Evolutionary conservation across 2,329 filamentous ascomycete species (phyloP).

Genomic region (Neofusicoccum kwambonambiense): DNA sequence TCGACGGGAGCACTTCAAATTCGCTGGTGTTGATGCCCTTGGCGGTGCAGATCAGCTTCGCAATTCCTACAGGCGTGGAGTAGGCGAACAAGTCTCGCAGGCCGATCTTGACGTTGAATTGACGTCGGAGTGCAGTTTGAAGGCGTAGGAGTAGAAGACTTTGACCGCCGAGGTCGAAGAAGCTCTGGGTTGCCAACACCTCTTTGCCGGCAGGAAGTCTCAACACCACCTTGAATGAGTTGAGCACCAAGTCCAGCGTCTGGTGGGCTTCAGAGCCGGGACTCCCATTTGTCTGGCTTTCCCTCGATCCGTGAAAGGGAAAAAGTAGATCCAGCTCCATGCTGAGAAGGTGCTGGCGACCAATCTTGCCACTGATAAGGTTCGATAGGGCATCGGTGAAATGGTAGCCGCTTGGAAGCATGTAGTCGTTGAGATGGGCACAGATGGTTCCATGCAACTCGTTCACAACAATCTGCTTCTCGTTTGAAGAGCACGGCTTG

Average conservation of each 20-base stretch:
- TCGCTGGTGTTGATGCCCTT: not conserved
- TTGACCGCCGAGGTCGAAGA: conserved; percentile 39
- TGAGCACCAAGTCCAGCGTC: not conserved
- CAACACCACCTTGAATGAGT: not conserved
- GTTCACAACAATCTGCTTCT: conserved; percentile 27
- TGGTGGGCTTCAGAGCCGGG: not conserved
- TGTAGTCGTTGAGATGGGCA: conserved; percentile 1
- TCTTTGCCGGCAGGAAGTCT: not conserved
- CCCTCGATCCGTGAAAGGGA: not conserved
- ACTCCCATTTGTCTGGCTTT: not conserved
- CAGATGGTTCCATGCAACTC: conserved; percentile 36
- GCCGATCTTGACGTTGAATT: conserved; percentile 1
- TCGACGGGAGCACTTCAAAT: not conserved
- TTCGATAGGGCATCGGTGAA: not conserved
- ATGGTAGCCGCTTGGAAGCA: conserved; percentile 6
- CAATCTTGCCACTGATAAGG: not conserved
- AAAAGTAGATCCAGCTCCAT: not conserved
- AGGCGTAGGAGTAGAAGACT: conserved; percentile 35
- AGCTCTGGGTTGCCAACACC: conserved; percentile 23
- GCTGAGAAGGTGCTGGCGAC: not conserved
- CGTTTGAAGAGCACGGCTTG: not conserved
- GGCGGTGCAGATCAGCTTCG: not conserved
- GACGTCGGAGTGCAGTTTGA: conserved; percentile 20
- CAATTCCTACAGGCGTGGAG: not conserved
- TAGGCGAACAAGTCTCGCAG: not conserved